A percentile compares a stretch with the other conserved stretches of the same genome.
phyloP scores from a whole-genome alignment of 2,329 filamentous ascomycete genomes.

The Fusarium udum region DNA sequence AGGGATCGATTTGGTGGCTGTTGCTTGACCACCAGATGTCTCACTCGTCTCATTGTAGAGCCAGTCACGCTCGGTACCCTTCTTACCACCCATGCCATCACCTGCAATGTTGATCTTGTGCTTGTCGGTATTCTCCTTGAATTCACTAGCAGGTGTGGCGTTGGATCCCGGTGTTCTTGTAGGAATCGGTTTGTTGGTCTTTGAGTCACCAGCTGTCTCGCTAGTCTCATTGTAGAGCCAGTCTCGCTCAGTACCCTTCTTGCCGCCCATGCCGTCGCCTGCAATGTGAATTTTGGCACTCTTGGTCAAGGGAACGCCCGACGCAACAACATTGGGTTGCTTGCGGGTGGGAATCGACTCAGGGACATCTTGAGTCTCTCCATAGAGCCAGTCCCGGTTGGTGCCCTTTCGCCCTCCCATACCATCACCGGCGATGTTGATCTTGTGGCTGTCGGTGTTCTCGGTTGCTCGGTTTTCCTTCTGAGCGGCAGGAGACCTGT shows the following conservation, averaged over 20 bases:
- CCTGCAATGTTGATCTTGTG: slow-evolving; percentile 58
- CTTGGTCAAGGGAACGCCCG: slow-evolving; percentile 26
- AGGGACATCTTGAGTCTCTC: slow-evolving; percentile 46
- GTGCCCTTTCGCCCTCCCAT: slow-evolving; percentile 71
- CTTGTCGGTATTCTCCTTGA: slow-evolving; percentile 28
- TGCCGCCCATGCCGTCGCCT: slow-evolving; percentile 73
- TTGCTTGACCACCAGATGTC: slow-evolving; percentile 5
- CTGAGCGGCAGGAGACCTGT: slow-evolving; percentile 62
- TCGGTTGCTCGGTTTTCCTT: slow-evolving; percentile 62
- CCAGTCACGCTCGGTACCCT: slow-evolving; percentile 64
- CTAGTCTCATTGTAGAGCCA: slow-evolving; percentile 67
- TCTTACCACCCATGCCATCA: slow-evolving; percentile 72
- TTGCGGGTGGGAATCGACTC: slow-evolving; percentile 31
- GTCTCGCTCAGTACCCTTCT: slow-evolving; percentile 60
- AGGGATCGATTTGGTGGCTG: slow-evolving; percentile 42
- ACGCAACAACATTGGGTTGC: slow-evolving; percentile 23
- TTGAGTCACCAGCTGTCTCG: slow-evolving; percentile 30
- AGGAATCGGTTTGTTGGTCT: slow-evolving; percentile 43
- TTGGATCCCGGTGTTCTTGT: slow-evolving; percentile 47
- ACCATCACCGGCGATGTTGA: slow-evolving; percentile 67
- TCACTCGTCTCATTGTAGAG: slow-evolving; percentile 62
- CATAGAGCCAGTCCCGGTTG: slow-evolving; percentile 66
- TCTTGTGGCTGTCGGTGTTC: slow-evolving; percentile 52
- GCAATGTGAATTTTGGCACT: slow-evolving; percentile 53
- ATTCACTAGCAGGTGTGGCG: neutral